Conservation (phyloP, 345 rosid species). For the Bruguiera gymnorhiza region DNA sequence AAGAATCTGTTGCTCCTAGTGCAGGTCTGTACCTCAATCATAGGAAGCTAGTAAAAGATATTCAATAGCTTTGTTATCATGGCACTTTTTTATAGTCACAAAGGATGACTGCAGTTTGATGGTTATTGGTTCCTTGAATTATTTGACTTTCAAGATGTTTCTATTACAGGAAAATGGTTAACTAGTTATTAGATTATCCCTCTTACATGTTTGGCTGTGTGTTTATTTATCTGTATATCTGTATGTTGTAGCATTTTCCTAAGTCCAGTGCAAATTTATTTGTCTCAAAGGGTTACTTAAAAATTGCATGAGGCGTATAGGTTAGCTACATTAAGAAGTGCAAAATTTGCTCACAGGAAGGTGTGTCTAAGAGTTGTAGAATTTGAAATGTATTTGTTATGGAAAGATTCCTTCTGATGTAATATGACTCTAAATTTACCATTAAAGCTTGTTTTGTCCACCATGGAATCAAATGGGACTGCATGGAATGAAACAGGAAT, state of each 20-base stretch:
- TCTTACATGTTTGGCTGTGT: too few relatives aligned
- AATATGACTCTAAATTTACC: background rate
- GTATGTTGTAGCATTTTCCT: too few relatives aligned
- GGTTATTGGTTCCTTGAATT: too few relatives aligned
- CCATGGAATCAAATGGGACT: background rate
- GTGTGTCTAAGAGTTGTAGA: background rate
- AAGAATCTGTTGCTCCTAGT: slow-evolving; percentile 32
- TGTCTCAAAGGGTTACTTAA: background rate
- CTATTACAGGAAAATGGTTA: too few relatives aligned
- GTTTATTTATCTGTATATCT: too few relatives aligned
- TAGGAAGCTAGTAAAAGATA: background rate
- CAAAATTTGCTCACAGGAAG: background rate
- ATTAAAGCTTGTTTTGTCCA: background rate
- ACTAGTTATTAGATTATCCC: too few relatives aligned
- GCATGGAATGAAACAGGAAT: background rate
- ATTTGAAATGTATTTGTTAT: slow-evolving; percentile 12
- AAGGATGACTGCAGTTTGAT: too few relatives aligned
- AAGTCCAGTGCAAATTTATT: too few relatives aligned
- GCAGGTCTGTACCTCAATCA: slow-evolving; percentile 31
- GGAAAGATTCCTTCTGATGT: too few relatives aligned
- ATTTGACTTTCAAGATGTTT: too few relatives aligned
- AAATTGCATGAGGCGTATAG: background rate
- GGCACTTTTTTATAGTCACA: background rate
- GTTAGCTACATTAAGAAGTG: background rate
- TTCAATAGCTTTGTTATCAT: background rate